Conservation (phyloP, 768 basidiomycete species). For the Amanita exitialis region DNA sequence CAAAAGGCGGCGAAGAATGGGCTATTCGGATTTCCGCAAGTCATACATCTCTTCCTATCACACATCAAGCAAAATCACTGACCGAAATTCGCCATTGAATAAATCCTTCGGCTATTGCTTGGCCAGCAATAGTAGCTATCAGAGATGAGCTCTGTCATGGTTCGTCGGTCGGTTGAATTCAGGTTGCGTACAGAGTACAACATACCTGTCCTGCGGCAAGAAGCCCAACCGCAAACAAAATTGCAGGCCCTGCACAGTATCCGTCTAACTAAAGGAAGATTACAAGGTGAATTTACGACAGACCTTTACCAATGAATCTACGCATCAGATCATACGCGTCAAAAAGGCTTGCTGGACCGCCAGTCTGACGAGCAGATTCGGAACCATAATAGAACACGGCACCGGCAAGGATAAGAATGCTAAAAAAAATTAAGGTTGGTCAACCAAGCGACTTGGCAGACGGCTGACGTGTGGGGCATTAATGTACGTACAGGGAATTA, state of each 20-base stretch:
- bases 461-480: neutral
- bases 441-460: conserved; percentile 1
- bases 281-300: conserved; percentile 12
- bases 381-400: conserved; percentile 65
- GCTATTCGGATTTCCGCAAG: conserved; percentile 27
- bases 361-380: conserved; percentile 14
- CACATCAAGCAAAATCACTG: conserved; percentile 3
- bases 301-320: conserved; percentile 57
- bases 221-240: conserved; percentile 82
- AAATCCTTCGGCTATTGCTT: conserved; percentile 87
- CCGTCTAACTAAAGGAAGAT: neutral
- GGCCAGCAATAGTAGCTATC: conserved; percentile 84
- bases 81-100: conserved; percentile 80
- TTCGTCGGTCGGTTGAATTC: neutral
- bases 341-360: conserved; percentile 61
- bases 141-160: conserved; percentile 62
- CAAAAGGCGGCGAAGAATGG: conserved; percentile 65
- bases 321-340: conserved; percentile 73
- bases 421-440: conserved; percentile 17
- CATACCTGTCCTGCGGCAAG: conserved; percentile 70
- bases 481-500: conserved; percentile 58
- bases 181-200: neutral
- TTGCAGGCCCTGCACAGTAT: conserved; percentile 51
- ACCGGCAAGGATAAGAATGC: conserved; percentile 74
- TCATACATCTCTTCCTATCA: conserved; percentile 13